Percentiles rank a stretch among this genome's conserved stretches.
phyloP scores from a whole-genome alignment of 2,329 filamentous ascomycete species.

The Cercospora beticola region DNA sequence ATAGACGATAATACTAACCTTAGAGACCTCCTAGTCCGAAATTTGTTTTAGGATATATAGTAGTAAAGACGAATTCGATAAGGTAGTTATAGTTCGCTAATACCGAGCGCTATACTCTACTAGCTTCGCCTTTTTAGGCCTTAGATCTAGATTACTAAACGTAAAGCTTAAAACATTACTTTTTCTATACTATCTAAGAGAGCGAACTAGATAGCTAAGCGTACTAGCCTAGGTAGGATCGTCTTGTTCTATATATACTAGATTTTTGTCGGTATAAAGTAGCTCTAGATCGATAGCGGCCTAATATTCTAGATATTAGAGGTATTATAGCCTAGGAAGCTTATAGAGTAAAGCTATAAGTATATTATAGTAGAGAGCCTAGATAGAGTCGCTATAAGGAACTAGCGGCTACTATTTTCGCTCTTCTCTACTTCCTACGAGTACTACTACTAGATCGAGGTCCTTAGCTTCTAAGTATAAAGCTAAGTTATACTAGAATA shows the following conservation, averaged over 20 bases:
- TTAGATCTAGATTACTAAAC: not conserved
- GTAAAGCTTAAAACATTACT: not conserved
- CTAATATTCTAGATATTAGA: not conserved
- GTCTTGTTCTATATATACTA: not conserved
- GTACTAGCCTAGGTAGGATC: not conserved
- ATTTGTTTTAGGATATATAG: not conserved
- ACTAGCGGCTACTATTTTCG: too few relatives aligned
- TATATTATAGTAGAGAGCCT: not conserved
- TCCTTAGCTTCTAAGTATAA: not conserved
- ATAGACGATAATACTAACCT: not conserved
- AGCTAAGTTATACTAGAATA: not conserved
- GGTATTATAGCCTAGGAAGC: not conserved
- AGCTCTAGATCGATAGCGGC: not conserved
- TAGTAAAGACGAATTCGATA: not conserved
- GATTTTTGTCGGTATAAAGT: not conserved
- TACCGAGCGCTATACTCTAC: not conserved
- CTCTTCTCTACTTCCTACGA: too few relatives aligned
- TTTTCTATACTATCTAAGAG: not conserved
- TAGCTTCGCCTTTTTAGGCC: not conserved
- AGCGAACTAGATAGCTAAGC: not conserved
- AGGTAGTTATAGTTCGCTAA: not conserved
- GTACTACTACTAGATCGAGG: not conserved
- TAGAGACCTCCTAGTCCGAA: not conserved
- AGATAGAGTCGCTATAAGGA: too few relatives aligned
- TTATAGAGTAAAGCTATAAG: not conserved